Evolutionary conservation across 2,329 filamentous ascomycete genomes (phyloP).

Genomic region (Onygena corvina): DNA sequence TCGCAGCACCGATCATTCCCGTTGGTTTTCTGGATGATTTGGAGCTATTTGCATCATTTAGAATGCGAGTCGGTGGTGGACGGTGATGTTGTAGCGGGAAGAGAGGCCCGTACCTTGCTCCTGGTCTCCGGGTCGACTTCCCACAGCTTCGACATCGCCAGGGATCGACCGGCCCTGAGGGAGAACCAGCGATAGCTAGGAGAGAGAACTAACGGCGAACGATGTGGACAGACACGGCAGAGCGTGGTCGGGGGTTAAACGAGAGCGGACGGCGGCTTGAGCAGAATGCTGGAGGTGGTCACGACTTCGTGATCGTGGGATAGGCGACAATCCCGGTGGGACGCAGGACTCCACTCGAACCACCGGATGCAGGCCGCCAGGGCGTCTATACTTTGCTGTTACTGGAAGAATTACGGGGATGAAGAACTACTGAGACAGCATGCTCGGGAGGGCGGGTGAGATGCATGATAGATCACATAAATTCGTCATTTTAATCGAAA

Average conservation of each 20-base stretch:
- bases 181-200: neutral
- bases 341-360: constrained; percentile 4
- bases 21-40: constrained; percentile 79
- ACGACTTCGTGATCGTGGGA: neutral
- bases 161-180: neutral
- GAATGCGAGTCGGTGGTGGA: too few species aligned
- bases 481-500: constrained; percentile 7
- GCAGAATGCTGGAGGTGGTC: neutral
- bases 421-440: too few species aligned
- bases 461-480: constrained; percentile 5
- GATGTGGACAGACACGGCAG: neutral
- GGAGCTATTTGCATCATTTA: constrained; percentile 48
- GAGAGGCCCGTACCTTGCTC: constrained; percentile 58
- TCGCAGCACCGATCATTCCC: constrained; percentile 88
- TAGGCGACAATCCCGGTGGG: neutral
- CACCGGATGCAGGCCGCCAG: neutral
- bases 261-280: too few species aligned
- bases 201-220: neutral
- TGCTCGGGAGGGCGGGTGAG: too few species aligned
- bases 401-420: too few species aligned
- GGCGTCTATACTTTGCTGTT: too few species aligned
- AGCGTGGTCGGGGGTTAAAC: neutral
- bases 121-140: constrained; percentile 96
- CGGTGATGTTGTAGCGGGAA: too few species aligned
- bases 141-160: constrained; percentile 68